A percentile compares a stretch with the other conserved stretches of the same genome.
Evolutionary conservation across 2,329 filamentous ascomycete genomes (phyloP).

Genomic region (Thielaviopsis cerberus): DNA sequence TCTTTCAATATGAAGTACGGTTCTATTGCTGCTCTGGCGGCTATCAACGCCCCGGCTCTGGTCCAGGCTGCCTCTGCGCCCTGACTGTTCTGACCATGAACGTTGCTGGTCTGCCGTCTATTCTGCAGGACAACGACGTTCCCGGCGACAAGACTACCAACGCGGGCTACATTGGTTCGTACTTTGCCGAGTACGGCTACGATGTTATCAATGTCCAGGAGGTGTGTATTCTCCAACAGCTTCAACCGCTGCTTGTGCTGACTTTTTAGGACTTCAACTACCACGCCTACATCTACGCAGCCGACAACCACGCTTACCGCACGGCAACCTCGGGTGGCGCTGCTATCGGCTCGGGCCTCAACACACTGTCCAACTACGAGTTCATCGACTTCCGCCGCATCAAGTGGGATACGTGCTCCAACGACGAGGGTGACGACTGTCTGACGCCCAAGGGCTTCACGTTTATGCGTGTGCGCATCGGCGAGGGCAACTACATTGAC

Average conservation of each 20-base stretch:
- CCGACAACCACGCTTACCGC: constrained; percentile 39
- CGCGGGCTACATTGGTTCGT: constrained; percentile 34
- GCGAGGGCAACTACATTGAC: constrained; percentile 34
- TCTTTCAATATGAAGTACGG: constrained; percentile 8
- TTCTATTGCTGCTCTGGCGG: constrained; percentile 4
- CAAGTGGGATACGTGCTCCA: constrained; percentile 41
- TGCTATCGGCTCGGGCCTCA: constrained; percentile 43
- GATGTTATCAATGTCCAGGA: constrained; percentile 49
- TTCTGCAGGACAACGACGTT: constrained; percentile 40
- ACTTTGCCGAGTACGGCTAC: constrained; percentile 37
- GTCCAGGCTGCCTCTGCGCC: constrained; percentile 15
- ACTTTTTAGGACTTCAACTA: constrained; percentile 41
- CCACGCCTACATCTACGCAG: constrained; percentile 42
- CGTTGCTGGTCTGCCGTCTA: constrained; percentile 38
- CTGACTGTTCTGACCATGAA: constrained; percentile 39
- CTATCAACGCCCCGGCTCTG: constrained; percentile 5
- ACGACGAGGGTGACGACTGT: constrained; percentile 38
- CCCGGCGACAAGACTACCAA: constrained; percentile 43
- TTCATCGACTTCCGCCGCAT: constrained; percentile 37
- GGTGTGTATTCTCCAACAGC: constrained; percentile 17
- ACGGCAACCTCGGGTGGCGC: constrained; percentile 48
- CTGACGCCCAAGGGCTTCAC: constrained; percentile 53
- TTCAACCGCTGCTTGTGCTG: not conserved
- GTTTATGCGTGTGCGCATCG: constrained; percentile 39
- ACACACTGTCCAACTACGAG: constrained; percentile 39